Base-by-base conservation (phyloP, 805 yeast genomes). In the Diddensiella caesifluorescens region DNA sequence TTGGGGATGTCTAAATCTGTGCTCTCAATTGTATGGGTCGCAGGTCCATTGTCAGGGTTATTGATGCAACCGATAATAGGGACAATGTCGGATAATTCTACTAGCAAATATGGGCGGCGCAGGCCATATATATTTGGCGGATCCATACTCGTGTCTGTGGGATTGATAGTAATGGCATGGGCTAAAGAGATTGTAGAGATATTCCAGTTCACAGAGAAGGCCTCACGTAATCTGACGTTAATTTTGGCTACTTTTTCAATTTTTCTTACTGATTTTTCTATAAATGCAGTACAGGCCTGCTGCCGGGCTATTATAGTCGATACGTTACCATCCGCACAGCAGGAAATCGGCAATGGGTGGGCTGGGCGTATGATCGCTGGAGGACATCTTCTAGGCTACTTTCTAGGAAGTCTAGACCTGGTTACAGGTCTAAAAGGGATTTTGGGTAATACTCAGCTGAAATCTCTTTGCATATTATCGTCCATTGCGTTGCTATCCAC, bases 1-100 rank as follows among this genome's bases (percentile, higher is more conserved):
- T 59, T 79, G 18, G 84, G 84, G 2, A 63, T 79, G 39, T 68
- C 81, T 1, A 77, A 77, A 47, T 69, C 74, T 19, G 50, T 67
- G 2, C 57, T 79, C 42, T 79, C 83, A 2, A 58, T 79, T 27
- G 70, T 79, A 2, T 79, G 85, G 85, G 67, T 77, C n/a, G 83
- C 83, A 1, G 83, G 85, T 1, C 85, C 85, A 0, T 52, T 77
- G 10, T 73, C 80, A 9, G 85, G 85, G 1, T 67, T 80, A 1
- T 48, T 79, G 10, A 80, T 81, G 4, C 84, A 79, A 57, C 85
- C 85, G 0, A 61, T 79, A 2, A 72, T 78, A 22, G 85, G 85
- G 0, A 63, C 75, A 7, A 51, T 75, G 37, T 73, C 80, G 39
- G 85, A 79, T 54, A 56, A 54, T 21, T 57, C 63, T 39, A 47